Percentiles rank a stretch among this genome's conserved stretches.
Conservation (phyloP, 495 filamentous ascomycete genomes). For the Beverwykella pulmonaria region DNA sequence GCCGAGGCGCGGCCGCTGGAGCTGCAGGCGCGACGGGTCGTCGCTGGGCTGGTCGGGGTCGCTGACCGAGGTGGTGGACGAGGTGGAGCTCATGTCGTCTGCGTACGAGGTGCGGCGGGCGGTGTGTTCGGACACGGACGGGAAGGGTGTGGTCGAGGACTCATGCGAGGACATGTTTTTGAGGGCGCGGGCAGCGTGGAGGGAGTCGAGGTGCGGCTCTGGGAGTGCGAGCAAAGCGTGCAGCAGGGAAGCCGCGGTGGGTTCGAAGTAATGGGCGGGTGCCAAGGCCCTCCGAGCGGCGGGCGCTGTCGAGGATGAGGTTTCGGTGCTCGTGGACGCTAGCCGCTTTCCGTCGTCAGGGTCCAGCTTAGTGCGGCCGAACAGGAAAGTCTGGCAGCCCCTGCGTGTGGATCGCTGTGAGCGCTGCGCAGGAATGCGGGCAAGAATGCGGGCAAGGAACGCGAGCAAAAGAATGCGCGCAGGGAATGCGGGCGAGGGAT, state of each 20-base stretch:
- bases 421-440: too few relatives aligned
- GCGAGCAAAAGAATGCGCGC: too few relatives aligned
- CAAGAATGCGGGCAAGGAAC: too few relatives aligned
- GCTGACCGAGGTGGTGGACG: constrained; percentile 30
- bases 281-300: too few relatives aligned
- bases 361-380: background rate
- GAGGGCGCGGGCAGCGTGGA: background rate
- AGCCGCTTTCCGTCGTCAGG: background rate
- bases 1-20: constrained; percentile 45
- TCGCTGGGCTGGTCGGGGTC: constrained; percentile 22
- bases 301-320: too few relatives aligned
- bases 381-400: too few relatives aligned
- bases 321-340: background rate
- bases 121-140: background rate
- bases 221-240: background rate
- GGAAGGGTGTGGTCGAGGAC: constrained; percentile 14
- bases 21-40: constrained; percentile 6
- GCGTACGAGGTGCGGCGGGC: constrained; percentile 16
- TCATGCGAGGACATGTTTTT: constrained; percentile 11
- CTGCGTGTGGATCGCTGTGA: too few relatives aligned
- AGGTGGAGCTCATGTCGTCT: constrained; percentile 33
- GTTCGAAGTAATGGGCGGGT: too few relatives aligned
- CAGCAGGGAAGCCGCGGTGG: background rate
- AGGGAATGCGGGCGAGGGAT: too few relatives aligned
- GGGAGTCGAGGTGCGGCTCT: background rate